Percentiles rank a stretch among this genome's conserved stretches.
Conservation (phyloP, 441 rosid genomes). For the Eruca vesicaria region DNA sequence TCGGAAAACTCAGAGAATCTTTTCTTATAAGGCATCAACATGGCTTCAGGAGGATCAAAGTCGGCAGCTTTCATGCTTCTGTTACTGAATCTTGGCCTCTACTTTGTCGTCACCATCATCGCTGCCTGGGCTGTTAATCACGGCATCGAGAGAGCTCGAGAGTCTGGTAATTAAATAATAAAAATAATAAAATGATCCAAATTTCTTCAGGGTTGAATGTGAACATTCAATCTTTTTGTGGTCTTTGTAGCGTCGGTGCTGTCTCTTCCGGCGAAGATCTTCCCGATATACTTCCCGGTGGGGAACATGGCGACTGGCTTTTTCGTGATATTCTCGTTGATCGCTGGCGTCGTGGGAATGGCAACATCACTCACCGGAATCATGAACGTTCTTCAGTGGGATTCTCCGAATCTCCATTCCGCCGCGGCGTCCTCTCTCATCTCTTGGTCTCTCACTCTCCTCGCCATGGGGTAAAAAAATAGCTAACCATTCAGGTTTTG, state of each 20-base stretch:
- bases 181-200: neutral
- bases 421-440: conserved; percentile 72
- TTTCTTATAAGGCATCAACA: conserved; percentile 21
- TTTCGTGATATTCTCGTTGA: conserved; percentile 66
- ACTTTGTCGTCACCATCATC: conserved; percentile 53
- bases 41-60: conserved; percentile 71
- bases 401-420: conserved; percentile 50
- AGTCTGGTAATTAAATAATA: conserved; percentile 43
- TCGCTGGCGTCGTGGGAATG: conserved; percentile 78
- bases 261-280: conserved; percentile 67
- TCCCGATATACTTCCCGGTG: conserved; percentile 77
- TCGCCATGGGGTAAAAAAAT: conserved; percentile 73
- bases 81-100: conserved; percentile 60
- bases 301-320: conserved; percentile 89
- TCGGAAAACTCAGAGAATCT: conserved; percentile 15
- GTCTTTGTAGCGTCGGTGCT: conserved; percentile 60
- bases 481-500: neutral
- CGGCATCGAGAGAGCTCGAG: conserved; percentile 57
- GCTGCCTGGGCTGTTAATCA: conserved; percentile 83
- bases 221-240: neutral
- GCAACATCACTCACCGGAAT: conserved; percentile 70
- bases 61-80: conserved; percentile 62
- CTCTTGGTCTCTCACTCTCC: conserved; percentile 66
- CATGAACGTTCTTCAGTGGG: conserved; percentile 47
- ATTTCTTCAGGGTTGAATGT: neutral